A percentile compares a stretch with the other conserved stretches of the same genome.
phyloP scores from a whole-genome alignment of 208 protist genomes.

The Acanthamoeba sp. region DNA sequence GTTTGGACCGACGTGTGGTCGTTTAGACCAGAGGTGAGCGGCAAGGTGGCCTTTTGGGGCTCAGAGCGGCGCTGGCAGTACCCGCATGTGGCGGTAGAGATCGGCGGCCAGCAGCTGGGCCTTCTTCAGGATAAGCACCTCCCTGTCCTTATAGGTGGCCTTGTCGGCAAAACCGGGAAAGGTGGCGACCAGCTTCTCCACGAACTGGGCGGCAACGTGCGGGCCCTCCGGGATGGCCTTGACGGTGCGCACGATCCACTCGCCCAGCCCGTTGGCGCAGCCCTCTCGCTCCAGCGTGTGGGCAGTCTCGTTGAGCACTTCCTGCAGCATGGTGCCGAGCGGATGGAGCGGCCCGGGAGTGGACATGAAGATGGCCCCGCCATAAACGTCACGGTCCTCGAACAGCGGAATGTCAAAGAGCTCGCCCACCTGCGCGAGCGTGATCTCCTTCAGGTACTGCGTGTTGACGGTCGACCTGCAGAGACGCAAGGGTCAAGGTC shows the following conservation, averaged over 20 bases:
- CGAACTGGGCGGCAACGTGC: constrained; percentile 21
- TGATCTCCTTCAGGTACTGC: constrained; percentile 66
- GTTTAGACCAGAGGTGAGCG: too few species aligned
- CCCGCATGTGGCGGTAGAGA: constrained; percentile 64
- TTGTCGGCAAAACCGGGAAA: constrained; percentile 79
- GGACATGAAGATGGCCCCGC: constrained; percentile 46
- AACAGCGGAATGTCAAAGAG: constrained; percentile 72
- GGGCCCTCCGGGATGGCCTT: background rate
- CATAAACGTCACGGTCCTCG: constrained; percentile 54
- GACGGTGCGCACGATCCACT: constrained; percentile 25
- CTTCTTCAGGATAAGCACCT: constrained; percentile 77
- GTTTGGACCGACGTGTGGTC: background rate
- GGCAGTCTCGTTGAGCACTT: constrained; percentile 29
- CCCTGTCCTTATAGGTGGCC: background rate
- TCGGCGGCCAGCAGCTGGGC: constrained; percentile 80
- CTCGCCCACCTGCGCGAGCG: constrained; percentile 66
- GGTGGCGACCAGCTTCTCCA: constrained; percentile 55
- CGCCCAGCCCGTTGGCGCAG: background rate
- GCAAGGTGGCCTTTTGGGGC: background rate
- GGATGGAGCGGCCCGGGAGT: constrained; percentile 2
- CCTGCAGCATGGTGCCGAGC: constrained; percentile 12
- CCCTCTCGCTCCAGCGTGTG: background rate
- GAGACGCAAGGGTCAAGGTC: background rate
- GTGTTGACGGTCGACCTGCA: constrained; percentile 15
- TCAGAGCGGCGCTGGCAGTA: background rate